These are phyloP conservation scores for Thymus mandschuricus DNA, from an alignment of 257 asterid genomes.

Conservation along the genomic window DNA sequence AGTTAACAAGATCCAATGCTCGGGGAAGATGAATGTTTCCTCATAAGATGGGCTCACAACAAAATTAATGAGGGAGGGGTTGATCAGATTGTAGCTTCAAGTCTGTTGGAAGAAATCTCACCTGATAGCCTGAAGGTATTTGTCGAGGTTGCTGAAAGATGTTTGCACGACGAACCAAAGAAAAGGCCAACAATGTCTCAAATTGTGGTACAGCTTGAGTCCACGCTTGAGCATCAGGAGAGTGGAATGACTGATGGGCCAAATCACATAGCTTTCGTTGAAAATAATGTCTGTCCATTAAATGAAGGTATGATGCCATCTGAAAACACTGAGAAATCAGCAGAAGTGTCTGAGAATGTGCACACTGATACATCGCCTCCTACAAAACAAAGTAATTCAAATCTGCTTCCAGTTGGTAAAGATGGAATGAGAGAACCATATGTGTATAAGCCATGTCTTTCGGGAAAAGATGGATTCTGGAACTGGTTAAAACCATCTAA, in stretches of 20 bases:
- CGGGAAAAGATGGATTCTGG: conserved; percentile 30
- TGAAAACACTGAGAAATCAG: too few relatives aligned
- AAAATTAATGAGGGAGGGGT: conserved; percentile 46
- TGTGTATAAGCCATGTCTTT: neutral
- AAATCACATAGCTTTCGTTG: neutral
- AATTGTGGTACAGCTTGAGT: conserved; percentile 48
- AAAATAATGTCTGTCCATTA: too few relatives aligned
- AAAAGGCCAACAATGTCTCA: conserved; percentile 48
- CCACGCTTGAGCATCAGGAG: conserved; percentile 46
- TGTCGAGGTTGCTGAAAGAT: conserved; percentile 27
- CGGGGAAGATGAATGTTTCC: conserved; percentile 40
- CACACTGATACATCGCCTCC: conserved; percentile 7
- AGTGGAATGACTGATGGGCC: conserved; percentile 6
- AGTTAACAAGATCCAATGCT: conserved; percentile 32
- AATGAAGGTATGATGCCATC: too few relatives aligned
- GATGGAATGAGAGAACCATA: conserved; percentile 10
- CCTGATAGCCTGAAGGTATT: conserved; percentile 9
- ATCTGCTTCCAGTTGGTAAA: neutral
- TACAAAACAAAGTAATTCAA: neutral
- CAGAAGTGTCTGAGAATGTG: neutral
- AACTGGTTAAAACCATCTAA: conserved; percentile 27
- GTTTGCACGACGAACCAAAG: conserved; percentile 38
- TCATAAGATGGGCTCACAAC: conserved; percentile 45
- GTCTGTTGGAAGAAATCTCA: conserved; percentile 39
- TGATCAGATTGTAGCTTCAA: conserved; percentile 41